Percentiles rank a stretch among this genome's conserved stretches.
phyloP scores from a whole-genome alignment of 2,329 filamentous ascomycete species.

The Microsporum audouinii region DNA sequence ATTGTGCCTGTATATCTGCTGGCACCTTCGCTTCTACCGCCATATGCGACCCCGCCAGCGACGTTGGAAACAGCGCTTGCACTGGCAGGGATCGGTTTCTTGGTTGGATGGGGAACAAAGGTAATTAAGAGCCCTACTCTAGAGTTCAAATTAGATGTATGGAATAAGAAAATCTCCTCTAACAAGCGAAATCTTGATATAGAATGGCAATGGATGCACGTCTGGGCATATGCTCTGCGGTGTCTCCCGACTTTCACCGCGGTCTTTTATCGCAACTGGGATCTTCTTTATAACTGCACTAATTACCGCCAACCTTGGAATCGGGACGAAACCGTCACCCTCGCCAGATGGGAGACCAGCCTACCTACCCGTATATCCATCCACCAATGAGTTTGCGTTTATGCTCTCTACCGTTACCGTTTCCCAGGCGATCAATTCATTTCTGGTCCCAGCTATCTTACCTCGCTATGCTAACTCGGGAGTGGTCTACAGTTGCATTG shows the following conservation, averaged over 20 bases:
- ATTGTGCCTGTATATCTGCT: constrained; percentile 32
- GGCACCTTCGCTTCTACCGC: constrained; percentile 36
- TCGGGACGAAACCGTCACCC: constrained; percentile 27
- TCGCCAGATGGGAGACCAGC: constrained; percentile 33
- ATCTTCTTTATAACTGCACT: constrained; percentile 36
- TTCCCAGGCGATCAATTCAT: constrained; percentile 23
- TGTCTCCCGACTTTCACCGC: constrained; percentile 38
- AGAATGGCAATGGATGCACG: constrained; percentile 42
- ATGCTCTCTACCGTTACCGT: constrained; percentile 25
- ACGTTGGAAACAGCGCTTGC: constrained; percentile 27
- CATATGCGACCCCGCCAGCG: constrained; percentile 29
- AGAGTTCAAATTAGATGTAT: neutral
- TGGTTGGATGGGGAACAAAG: constrained; percentile 45
- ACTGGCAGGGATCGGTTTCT: constrained; percentile 32
- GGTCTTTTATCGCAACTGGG: constrained; percentile 38
- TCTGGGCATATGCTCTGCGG: constrained; percentile 48
- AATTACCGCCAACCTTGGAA: constrained; percentile 31
- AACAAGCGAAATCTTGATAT: constrained; percentile 1
- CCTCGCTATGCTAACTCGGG: constrained; percentile 24
- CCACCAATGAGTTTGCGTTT: constrained; percentile 24
- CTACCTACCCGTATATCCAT: constrained; percentile 38
- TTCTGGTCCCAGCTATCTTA: constrained; percentile 25
- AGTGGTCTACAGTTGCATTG: constrained; percentile 32
- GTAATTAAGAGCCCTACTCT: constrained; percentile 30
- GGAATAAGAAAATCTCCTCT: neutral